Conservation (phyloP, 2,329 filamentous ascomycete species). For the Curvularia verruculosa region DNA sequence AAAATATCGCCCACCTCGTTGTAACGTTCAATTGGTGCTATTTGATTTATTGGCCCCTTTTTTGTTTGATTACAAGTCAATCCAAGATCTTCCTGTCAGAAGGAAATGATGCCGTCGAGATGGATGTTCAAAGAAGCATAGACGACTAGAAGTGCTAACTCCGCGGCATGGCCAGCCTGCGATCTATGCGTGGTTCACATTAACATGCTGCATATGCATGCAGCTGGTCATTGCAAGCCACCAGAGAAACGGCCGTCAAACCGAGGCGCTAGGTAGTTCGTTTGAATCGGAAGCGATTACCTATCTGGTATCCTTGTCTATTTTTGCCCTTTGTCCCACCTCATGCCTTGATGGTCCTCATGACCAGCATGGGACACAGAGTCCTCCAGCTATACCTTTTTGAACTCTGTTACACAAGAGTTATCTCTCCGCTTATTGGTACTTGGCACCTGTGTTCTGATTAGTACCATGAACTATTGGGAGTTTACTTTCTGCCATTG, state of each 20-base stretch:
- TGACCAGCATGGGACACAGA: not conserved
- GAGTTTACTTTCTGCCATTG: not conserved
- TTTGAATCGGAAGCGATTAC: not conserved
- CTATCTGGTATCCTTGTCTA: constrained; percentile 1
- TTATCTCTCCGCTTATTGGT: not conserved
- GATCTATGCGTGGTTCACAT: constrained; percentile 8
- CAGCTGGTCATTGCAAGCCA: constrained; percentile 17
- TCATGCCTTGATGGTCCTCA: not conserved
- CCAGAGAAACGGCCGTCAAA: not conserved
- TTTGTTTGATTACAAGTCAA: not conserved
- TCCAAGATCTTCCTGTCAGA: not conserved
- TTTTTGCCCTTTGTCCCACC: constrained; percentile 7
- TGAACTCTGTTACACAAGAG: constrained; percentile 1
- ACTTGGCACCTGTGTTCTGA: not conserved
- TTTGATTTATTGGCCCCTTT: not conserved
- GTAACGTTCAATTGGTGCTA: not conserved
- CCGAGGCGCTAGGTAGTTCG: not conserved
- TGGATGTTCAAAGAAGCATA: not conserved
- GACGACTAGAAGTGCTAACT: not conserved
- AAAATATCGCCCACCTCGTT: constrained; percentile 14
- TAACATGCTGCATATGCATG: constrained; percentile 5
- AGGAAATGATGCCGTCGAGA: not conserved
- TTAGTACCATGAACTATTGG: not conserved
- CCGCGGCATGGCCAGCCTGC: constrained; percentile 6
- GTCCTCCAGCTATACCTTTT: not conserved